Base-by-base conservation (phyloP, 2,329 filamentous ascomycete species). In the Phymatotrichopsis omnivora region DNA sequence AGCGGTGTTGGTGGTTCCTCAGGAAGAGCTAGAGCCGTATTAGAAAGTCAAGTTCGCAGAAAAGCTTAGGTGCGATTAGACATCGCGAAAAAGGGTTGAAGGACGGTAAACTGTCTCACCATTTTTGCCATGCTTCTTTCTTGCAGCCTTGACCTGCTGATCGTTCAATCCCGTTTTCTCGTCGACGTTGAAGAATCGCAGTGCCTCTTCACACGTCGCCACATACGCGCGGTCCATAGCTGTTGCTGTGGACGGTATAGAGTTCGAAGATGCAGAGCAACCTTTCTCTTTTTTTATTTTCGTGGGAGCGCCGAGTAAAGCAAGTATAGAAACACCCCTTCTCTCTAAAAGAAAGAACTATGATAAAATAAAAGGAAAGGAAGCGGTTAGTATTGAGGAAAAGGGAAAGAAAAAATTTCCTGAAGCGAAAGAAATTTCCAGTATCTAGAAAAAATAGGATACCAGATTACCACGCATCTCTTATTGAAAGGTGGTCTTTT, bases 1-100 rank as follows among this genome's bases (percentile, higher is more conserved):
- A 98, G 64, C 29, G 91, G 91, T 24, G 91, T 98, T 3, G 91
- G 86, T 42, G 91, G 91, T 56, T 98, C 91, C 68, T 98, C 91
- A 34, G 77, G 74, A 45, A 85, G 71, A 45, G 79, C 79, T 84
- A 53, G 38, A 45, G 44, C 23, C 46, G 14, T 19, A 19, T 28
- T 30, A 33, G 10, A 45, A 38, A 12, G 22, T 24, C 12, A 20
- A 22, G 32, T 11, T 42, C 12, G n/a, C 7, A 25, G 38, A 20
- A 41, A 27, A 32, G n/a, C 23, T n/a, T 11, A 6, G n/a, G 7
- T 14, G n/a, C n/a, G 60, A 75, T 70, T 17, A 65, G 62, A n/a
- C n/a, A n/a, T n/a, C n/a, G n/a, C n/a, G n/a, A n/a, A n/a, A n/a
- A n/a, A n/a, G n/a, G n/a, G n/a, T n/a, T n/a, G n/a, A n/a, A n/a